phyloP scores from a whole-genome alignment of 257 asterid species.

The Nicotiana tabacum region DNA sequence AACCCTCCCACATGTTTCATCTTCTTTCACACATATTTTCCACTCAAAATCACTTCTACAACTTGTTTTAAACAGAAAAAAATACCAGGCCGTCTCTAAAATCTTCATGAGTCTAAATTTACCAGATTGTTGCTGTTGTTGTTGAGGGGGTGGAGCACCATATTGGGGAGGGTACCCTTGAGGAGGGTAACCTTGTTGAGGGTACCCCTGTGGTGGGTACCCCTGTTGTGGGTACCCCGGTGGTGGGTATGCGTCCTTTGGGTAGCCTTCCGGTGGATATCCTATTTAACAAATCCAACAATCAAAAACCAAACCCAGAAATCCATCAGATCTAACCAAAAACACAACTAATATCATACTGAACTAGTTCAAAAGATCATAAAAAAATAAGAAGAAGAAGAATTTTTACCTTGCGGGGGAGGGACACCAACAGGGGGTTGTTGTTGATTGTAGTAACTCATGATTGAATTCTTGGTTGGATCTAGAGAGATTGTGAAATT shows the following conservation, averaged over 20 bases:
- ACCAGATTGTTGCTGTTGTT: constrained; percentile 38
- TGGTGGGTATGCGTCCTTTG: constrained; percentile 75
- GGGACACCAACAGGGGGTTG: constrained; percentile 70
- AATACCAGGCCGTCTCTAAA: too few relatives aligned
- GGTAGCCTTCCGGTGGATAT: constrained; percentile 67
- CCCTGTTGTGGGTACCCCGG: constrained; percentile 64
- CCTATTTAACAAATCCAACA: constrained; percentile 24
- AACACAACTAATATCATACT: neutral
- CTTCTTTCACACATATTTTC: too few relatives aligned
- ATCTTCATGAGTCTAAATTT: too few relatives aligned
- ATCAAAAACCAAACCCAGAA: neutral
- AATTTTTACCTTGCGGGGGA: constrained; percentile 55
- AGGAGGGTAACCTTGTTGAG: constrained; percentile 45
- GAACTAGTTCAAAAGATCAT: neutral
- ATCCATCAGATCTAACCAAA: neutral
- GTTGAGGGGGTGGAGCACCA: constrained; percentile 46
- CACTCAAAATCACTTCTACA: too few relatives aligned
- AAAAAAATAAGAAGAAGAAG: neutral
- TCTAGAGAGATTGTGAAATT: neutral
- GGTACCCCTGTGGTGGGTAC: constrained; percentile 34
- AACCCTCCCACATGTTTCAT: too few relatives aligned
- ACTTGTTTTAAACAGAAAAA: too few relatives aligned
- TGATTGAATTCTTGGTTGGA: constrained; percentile 11
- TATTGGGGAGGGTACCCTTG: constrained; percentile 45
- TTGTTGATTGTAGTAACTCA: constrained; percentile 71